Conservation (phyloP, 2,329 filamentous ascomycete species). For the Apiospora phragmitis region DNA sequence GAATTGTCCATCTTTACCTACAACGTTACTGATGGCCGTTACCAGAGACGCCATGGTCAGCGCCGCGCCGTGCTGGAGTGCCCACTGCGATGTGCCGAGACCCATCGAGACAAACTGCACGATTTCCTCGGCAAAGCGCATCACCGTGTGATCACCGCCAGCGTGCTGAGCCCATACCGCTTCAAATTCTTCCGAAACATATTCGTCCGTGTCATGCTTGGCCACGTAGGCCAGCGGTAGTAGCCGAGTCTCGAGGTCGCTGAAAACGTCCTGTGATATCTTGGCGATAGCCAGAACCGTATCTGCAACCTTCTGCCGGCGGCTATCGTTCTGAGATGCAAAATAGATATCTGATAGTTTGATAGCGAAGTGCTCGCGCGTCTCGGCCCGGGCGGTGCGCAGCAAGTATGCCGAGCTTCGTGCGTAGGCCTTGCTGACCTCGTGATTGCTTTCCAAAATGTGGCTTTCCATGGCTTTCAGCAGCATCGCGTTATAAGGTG, state of each 20-base stretch:
- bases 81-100: conserved; percentile 82
- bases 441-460: conserved; percentile 88
- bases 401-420: conserved; percentile 84
- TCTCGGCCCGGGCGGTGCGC: conserved; percentile 52
- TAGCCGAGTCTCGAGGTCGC: conserved; percentile 69
- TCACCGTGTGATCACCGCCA: conserved; percentile 77
- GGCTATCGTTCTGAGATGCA: conserved; percentile 72
- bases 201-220: conserved; percentile 80
- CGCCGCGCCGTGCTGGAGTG: conserved; percentile 84
- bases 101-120: conserved; percentile 65
- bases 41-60: conserved; percentile 76
- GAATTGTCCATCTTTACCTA: conserved; percentile 58
- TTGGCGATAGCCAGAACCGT: conserved; percentile 83
- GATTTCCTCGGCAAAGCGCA: conserved; percentile 84
- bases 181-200: conserved; percentile 76
- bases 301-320: conserved; percentile 76
- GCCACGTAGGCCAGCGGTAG: conserved; percentile 88
- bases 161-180: conserved; percentile 92
- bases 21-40: conserved; percentile 61
- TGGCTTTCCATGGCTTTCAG: conserved; percentile 78
- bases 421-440: conserved; percentile 87
- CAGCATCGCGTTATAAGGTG: conserved; percentile 73
- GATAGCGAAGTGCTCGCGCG: conserved; percentile 51
- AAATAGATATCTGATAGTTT: conserved; percentile 74
- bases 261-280: conserved; percentile 86